Percentiles rank a stretch among this genome's conserved stretches.
These are phyloP conservation scores for Oryza glaberrima DNA, from an alignment of 176 grass and related monocot species.

Conservation along the genomic window DNA sequence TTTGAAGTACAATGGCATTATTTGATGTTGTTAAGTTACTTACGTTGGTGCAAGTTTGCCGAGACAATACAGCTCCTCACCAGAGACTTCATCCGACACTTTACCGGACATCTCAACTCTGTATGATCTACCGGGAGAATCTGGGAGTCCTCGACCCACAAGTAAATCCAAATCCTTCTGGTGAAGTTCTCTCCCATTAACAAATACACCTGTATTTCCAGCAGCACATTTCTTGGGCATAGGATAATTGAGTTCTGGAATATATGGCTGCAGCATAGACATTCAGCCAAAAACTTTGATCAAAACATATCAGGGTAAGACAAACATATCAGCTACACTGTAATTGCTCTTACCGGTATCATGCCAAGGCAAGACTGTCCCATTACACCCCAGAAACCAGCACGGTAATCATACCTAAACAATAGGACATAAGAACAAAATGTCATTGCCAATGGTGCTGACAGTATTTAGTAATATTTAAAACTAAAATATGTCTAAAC, in stretches of 20 bases:
- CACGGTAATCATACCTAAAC: constrained; percentile 89
- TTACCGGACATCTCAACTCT: constrained; percentile 86
- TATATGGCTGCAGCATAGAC: constrained; percentile 65
- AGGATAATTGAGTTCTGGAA: constrained; percentile 89
- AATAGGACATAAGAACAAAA: constrained; percentile 21
- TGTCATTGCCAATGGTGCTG: background rate
- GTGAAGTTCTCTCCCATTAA: constrained; percentile 94
- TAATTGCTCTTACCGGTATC: constrained; percentile 72
- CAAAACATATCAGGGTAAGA: constrained; percentile 17
- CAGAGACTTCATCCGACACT: constrained; percentile 80
- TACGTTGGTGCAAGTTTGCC: constrained; percentile 98
- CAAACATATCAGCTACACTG: background rate
- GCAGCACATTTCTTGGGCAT: constrained; percentile 83
- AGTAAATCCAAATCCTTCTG: constrained; percentile 88
- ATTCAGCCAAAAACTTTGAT: constrained; percentile 28
- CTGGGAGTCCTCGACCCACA: constrained; percentile 65
- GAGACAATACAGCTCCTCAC: constrained; percentile 87
- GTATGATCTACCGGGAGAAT: constrained; percentile 69
- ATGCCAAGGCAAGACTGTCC: constrained; percentile 91
- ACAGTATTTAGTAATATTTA: background rate
- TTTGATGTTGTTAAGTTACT: constrained; percentile 39
- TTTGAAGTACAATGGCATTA: background rate
- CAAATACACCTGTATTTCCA: constrained; percentile 75
- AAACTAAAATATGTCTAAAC: constrained; percentile 4
- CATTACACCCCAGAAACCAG: constrained; percentile 93